Base-by-base conservation (phyloP, 805 yeast genomes). In the Pichia cabralensis region DNA sequence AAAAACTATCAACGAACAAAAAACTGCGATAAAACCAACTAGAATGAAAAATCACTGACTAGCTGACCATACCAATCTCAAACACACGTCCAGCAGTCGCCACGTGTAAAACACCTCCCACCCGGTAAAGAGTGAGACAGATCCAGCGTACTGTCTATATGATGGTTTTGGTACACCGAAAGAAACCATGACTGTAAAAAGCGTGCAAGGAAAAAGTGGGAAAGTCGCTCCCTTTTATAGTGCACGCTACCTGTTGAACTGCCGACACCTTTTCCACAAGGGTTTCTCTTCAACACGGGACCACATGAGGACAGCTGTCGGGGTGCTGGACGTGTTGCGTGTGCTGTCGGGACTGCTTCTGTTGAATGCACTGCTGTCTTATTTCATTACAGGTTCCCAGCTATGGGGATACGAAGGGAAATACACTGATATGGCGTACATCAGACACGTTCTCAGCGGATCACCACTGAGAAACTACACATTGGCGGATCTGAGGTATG, bases 371-470 rank as follows among this genome's bases (percentile, higher is more conserved):
- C 13, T 68, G 1, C 45, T 69, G 3, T 77, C 83, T 1, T 77
- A 71, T 57, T 64, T 66, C 59, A 61, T 76, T 40, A 80, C 86
- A 0, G 65, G 69, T 2, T 52, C 79, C 0, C 36, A 68, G 3
- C 62, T 72, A 1, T 79, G 85, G 85, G 80, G 81, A 6, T 66
- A 69, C 48, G 52, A 63, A 3, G 78, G 80, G 1, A 62, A 62
- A 42, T 65, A 65, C 58, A 38, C 66, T 12, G 63, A 71, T 47
- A 52, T 59, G 3, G 39, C 62, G 6, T 80, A 65, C 44, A 47
- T 50, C 30, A 14, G 3, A 11, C 61, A 30, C 16, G n/a, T 13
- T 8, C 50, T 41, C 16, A 44, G 8, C 28, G 47, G 23, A 21
- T 47, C 17, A 17, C 41, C 39, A 9, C 29, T 36, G 8, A 53